Percentiles rank a stretch among this genome's conserved stretches.
phyloP scores from a whole-genome alignment of 2,329 filamentous ascomycete genomes.

The Trichocomaceae sp. region DNA sequence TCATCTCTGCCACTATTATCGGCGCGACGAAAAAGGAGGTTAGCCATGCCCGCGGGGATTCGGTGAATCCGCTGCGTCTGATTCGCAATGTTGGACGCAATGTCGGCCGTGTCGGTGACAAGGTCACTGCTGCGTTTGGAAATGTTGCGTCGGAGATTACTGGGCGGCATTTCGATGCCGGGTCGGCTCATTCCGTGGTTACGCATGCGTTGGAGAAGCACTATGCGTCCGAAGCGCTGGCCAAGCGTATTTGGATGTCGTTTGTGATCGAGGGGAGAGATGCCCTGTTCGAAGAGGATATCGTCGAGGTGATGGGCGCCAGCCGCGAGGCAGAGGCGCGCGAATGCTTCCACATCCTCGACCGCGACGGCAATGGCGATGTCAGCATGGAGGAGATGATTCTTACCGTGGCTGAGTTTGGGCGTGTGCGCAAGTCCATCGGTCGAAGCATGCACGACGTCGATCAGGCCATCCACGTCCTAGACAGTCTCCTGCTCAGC shows the following conservation, averaged over 20 bases:
- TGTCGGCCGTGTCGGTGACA: constrained; percentile 78
- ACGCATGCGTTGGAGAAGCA: constrained; percentile 81
- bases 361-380: constrained; percentile 85
- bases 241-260: constrained; percentile 95
- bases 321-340: constrained; percentile 71
- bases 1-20: constrained; percentile 78
- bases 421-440: constrained; percentile 80
- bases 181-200: constrained; percentile 82
- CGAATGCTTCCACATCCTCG: constrained; percentile 73
- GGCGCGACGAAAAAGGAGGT: constrained; percentile 49
- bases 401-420: constrained; percentile 74
- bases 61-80: constrained; percentile 69
- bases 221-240: constrained; percentile 79
- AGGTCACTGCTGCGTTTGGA: constrained; percentile 86
- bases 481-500: constrained; percentile 77
- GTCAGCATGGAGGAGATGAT: constrained; percentile 95
- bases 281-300: constrained; percentile 69
- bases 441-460: constrained; percentile 95
- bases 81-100: constrained; percentile 61
- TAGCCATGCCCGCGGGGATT: constrained; percentile 50
- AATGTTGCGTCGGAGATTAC: constrained; percentile 93
- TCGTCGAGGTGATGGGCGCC: constrained; percentile 77
- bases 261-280: constrained; percentile 89
- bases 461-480: constrained; percentile 82
- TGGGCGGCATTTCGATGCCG: constrained; percentile 90